Evolutionary conservation across 139 green algal species (phyloP).

Genomic region (Nannochloris sp.): DNA sequence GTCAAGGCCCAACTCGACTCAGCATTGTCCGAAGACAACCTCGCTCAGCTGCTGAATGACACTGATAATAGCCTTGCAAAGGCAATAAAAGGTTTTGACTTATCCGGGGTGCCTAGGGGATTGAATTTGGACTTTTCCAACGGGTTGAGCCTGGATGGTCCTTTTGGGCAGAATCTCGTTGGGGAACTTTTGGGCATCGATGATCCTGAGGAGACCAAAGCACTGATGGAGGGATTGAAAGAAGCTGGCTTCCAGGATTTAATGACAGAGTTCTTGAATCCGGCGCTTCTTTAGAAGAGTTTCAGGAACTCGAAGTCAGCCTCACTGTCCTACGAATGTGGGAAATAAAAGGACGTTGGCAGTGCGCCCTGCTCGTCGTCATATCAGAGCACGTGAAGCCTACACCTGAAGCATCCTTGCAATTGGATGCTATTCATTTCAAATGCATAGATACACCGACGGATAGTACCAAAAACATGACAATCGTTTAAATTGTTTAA

Average conservation of each 20-base stretch:
- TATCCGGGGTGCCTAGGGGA: too few species aligned
- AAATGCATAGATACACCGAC: neutral
- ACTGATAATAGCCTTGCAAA: too few species aligned
- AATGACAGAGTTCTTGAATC: constrained; percentile 8
- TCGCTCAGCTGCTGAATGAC: too few species aligned
- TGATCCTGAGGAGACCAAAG: constrained; percentile 6
- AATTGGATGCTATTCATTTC: neutral
- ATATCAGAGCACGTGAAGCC: neutral
- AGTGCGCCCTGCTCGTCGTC: constrained; percentile 1
- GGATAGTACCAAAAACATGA: neutral
- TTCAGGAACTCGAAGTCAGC: constrained; percentile 1
- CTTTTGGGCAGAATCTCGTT: neutral
- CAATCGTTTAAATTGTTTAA: neutral
- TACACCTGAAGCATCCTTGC: neutral
- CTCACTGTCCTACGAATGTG: neutral
- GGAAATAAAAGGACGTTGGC: neutral
- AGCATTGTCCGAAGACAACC: too few species aligned
- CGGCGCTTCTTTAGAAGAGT: neutral
- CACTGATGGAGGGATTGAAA: constrained; percentile 8
- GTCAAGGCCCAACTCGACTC: too few species aligned
- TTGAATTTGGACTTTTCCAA: neutral
- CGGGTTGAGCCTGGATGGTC: neutral
- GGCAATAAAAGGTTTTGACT: too few species aligned
- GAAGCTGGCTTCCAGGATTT: constrained; percentile 9
- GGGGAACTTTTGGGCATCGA: constrained; percentile 4